Percentiles rank a stretch among this genome's conserved stretches.
Conservation (phyloP, 2,329 filamentous ascomycete species). For the Aquanectria penicillioides region DNA sequence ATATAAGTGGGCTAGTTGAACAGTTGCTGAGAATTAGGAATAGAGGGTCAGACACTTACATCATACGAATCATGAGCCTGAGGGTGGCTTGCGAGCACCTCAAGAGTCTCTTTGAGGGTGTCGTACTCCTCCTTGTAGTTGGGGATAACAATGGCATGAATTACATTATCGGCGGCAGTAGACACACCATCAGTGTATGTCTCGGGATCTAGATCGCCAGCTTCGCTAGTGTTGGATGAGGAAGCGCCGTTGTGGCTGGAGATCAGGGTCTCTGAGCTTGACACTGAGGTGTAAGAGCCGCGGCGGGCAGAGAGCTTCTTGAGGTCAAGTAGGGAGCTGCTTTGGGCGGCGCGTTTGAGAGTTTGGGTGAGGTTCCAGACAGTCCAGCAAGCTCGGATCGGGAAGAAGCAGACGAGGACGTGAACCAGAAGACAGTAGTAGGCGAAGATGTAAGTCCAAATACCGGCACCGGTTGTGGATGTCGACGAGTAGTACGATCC, state of each 20-base stretch:
- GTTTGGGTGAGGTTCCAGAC: slow-evolving; percentile 66
- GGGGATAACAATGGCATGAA: slow-evolving; percentile 76
- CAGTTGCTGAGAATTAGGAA: too few species aligned
- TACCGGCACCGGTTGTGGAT: slow-evolving; percentile 53
- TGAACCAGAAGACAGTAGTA: slow-evolving; percentile 75
- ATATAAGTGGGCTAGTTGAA: too few species aligned
- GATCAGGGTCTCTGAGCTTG: slow-evolving; percentile 65
- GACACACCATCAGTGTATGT: slow-evolving; percentile 56
- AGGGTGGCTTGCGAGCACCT: slow-evolving; percentile 74
- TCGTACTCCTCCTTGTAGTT: slow-evolving; percentile 80
- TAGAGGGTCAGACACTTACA: slow-evolving; percentile 62
- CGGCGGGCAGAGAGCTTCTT: slow-evolving; percentile 61
- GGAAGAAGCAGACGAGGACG: slow-evolving; percentile 70
- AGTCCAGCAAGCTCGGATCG: slow-evolving; percentile 69
- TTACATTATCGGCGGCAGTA: slow-evolving; percentile 55
- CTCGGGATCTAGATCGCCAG: slow-evolving; percentile 61
- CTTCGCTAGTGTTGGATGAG: slow-evolving; percentile 60
- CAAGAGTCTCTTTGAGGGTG: slow-evolving; percentile 73
- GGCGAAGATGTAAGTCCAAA: slow-evolving; percentile 66
- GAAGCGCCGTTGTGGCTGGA: slow-evolving; percentile 55
- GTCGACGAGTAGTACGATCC: slow-evolving; percentile 43
- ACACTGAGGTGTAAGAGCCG: slow-evolving; percentile 63
- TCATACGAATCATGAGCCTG: slow-evolving; percentile 73
- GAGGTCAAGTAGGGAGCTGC: slow-evolving; percentile 56
- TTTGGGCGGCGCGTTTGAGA: slow-evolving; percentile 57